phyloP scores from a whole-genome alignment of 306 rosid species.

The Cicer chorassanicum region DNA sequence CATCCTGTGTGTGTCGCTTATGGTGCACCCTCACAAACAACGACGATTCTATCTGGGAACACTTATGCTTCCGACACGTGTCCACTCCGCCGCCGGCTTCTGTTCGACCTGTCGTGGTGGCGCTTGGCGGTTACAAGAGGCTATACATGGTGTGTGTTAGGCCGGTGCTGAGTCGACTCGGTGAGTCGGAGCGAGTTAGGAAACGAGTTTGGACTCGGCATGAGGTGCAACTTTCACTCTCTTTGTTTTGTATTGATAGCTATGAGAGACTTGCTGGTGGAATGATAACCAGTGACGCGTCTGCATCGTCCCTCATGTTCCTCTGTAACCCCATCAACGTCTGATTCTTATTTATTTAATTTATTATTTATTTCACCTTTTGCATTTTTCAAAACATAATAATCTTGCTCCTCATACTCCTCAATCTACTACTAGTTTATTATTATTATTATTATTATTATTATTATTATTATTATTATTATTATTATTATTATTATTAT shows the following conservation, averaged over 20 bases:
- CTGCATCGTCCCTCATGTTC: constrained; percentile 67
- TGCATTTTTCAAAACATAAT: not conserved
- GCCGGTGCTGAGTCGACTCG: constrained; percentile 83
- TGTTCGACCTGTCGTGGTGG: constrained; percentile 62
- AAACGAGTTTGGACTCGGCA: constrained; percentile 69
- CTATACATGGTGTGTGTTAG: constrained; percentile 83
- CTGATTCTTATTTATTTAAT: constrained; percentile 9
- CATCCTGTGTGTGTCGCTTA: constrained; percentile 88
- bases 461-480: too few relatives aligned
- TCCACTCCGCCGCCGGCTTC: constrained; percentile 60
- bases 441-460: not conserved
- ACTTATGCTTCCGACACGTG: constrained; percentile 84
- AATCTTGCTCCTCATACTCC: not conserved
- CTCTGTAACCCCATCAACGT: constrained; percentile 62
- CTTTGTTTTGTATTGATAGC: constrained; percentile 73
- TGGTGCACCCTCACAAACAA: constrained; percentile 72
- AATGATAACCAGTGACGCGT: constrained; percentile 46
- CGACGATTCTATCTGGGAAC: constrained; percentile 94
- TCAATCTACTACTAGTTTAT: not conserved
- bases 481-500: too few relatives aligned
- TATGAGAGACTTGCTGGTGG: constrained; percentile 55
- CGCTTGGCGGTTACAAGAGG: constrained; percentile 89
- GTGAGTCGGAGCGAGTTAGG: constrained; percentile 59
- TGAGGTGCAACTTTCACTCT: constrained; percentile 84
- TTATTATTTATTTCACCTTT: not conserved